These are phyloP conservation scores for Teratosphaeriaceae sp. DNA, from an alignment of 2,329 filamentous ascomycete species.

Conservation along the genomic window DNA sequence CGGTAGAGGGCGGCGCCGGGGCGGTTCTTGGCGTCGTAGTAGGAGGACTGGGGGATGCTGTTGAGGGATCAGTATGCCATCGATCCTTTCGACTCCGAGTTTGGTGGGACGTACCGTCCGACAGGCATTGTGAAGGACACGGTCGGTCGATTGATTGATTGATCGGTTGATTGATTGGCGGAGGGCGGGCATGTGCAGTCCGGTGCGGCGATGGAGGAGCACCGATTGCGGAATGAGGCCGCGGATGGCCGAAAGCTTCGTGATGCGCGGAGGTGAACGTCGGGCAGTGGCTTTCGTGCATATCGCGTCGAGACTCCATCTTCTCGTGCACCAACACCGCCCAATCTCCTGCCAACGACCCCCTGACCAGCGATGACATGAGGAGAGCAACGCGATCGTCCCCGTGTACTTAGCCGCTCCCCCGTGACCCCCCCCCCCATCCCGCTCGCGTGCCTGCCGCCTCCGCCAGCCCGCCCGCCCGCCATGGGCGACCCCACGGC, in stretches of 20 bases:
- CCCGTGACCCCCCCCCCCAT: slow-evolving; percentile 1
- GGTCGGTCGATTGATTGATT: no score
- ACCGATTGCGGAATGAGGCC: no score
- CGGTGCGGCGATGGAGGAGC: no score
- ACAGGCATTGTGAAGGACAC: slow-evolving; percentile 11
- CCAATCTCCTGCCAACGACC: no score
- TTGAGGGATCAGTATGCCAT: neutral
- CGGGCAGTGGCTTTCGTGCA: no score
- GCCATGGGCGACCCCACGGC: slow-evolving; percentile 5
- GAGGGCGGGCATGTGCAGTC: no score
- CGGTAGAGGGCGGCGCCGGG: slow-evolving; percentile 86
- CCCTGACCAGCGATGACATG: neutral
- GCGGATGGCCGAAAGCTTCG: no score
- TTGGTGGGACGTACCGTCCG: slow-evolving; percentile 6
- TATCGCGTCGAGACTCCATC: no score
- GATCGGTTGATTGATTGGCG: no score
- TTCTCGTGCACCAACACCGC: no score
- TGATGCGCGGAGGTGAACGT: no score
- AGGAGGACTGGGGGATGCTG: slow-evolving; percentile 64
- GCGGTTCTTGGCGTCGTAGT: slow-evolving; percentile 84
- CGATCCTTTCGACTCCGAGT: neutral
- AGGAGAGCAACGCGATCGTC: neutral
- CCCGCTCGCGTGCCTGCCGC: slow-evolving; percentile 8
- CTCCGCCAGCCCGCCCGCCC: neutral
- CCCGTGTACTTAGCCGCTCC: neutral